phyloP scores from a whole-genome alignment of 768 basidiomycete genomes.

The Tulasnella sp. region DNA sequence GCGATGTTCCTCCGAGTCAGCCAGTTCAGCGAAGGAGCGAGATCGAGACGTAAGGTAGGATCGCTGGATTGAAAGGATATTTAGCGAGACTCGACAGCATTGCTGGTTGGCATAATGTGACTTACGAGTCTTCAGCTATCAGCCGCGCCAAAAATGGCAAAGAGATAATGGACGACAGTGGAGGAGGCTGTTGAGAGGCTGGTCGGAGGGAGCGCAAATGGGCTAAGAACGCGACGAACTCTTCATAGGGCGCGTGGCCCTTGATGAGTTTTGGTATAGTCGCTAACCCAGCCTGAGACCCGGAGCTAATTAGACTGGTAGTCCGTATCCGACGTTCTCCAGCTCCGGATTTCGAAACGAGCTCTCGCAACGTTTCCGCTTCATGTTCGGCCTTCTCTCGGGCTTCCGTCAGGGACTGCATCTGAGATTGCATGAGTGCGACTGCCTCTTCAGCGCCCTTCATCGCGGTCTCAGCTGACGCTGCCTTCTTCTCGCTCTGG shows the following conservation, averaged over 20 bases:
- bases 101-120: constrained; percentile 34
- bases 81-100: background rate
- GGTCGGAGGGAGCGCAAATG: constrained; percentile 72
- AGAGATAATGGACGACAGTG: constrained; percentile 67
- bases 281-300: background rate
- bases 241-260: constrained; percentile 71
- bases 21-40: constrained; percentile 93
- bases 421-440: constrained; percentile 74
- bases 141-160: constrained; percentile 77
- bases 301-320: constrained; percentile 19
- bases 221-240: constrained; percentile 71
- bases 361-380: constrained; percentile 48
- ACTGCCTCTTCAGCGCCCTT: constrained; percentile 85
- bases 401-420: constrained; percentile 69
- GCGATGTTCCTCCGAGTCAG: constrained; percentile 81
- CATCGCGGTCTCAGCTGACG: constrained; percentile 70
- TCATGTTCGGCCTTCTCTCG: constrained; percentile 59
- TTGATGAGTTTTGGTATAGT: constrained; percentile 48
- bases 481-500: constrained; percentile 67
- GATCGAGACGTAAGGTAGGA: constrained; percentile 84
- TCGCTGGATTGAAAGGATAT: constrained; percentile 51
- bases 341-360: constrained; percentile 70
- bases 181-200: constrained; percentile 56
- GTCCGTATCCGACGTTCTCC: constrained; percentile 43
- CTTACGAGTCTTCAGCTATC: constrained; percentile 79